Evolutionary conservation across 2,329 filamentous ascomycete species (phyloP).

Genomic region (Ophiocordyceps camponoti-saundersi): DNA sequence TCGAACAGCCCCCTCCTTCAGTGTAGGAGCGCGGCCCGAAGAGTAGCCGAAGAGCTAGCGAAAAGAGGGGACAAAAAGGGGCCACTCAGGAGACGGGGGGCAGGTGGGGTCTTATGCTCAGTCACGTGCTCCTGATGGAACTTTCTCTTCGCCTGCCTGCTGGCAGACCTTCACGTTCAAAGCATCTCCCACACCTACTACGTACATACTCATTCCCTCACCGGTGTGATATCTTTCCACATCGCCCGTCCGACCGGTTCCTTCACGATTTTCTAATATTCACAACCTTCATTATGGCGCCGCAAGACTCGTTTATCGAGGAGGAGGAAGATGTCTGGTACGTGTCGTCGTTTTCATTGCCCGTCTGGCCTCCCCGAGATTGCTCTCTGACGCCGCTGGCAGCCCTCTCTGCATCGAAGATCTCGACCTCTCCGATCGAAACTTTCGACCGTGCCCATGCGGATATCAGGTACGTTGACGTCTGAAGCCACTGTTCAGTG

Average conservation of each 20-base stretch:
- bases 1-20: background rate
- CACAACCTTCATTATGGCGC: conserved; percentile 34
- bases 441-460: conserved; percentile 92
- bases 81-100: background rate
- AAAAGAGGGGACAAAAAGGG: background rate
- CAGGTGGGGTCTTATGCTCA: background rate
- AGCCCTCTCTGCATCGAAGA: conserved; percentile 98
- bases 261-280: conserved; percentile 2
- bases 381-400: conserved; percentile 2
- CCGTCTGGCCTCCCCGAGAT: background rate
- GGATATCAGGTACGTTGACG: conserved; percentile 70
- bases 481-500: background rate
- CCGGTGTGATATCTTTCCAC: conserved; percentile 8
- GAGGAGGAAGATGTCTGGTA: conserved; percentile 57
- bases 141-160: conserved; percentile 4
- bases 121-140: conserved; percentile 9
- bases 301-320: conserved; percentile 54
- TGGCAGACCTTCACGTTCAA: background rate
- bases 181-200: conserved; percentile 5
- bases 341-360: conserved; percentile 9
- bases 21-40: background rate
- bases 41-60: background rate
- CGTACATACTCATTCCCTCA: conserved; percentile 1
- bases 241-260: conserved; percentile 2
- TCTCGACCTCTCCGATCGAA: conserved; percentile 92